Base-by-base conservation (phyloP, 2,329 filamentous ascomycete species). In the Neofusicoccum kwambonambiense region DNA sequence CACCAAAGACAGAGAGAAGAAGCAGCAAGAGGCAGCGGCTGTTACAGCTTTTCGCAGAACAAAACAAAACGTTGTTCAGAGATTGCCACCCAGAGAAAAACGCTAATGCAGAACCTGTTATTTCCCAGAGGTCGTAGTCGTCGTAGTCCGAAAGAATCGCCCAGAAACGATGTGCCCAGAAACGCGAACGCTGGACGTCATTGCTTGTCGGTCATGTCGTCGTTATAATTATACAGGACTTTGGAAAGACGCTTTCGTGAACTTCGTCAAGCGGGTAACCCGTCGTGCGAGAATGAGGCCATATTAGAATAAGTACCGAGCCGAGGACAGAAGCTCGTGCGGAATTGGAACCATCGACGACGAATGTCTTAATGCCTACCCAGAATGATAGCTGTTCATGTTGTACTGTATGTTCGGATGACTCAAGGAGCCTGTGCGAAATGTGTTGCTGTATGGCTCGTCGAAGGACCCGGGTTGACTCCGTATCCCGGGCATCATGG, bases 371-470 rank as follows among this genome's bases (percentile, higher is more conserved):
- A 4, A 37, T 35, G 41, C 22, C 44, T 64, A 64, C 22, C 62
- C 62, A 15, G 49, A 41, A 27, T 64, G 52, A 45, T 19, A 50
- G 34, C 44, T 39, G 22, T 50, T 58, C 51, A 64, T 58, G 44
- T 41, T 57, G 51, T 64, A 64, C 34, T 44, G 45, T 49, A 64
- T 47, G 44, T 64, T 57, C 13, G 62, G 62, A 47, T 64, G 62
- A 2, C 62, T 52, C 31, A 64, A 49, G 8, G 51, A 57, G 13
- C 62, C 62, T 4, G 52, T 64, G 19, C 62, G 51, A 31, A 64
- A 64, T 11, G 41, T 44, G 42, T 42, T 64, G 3, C n/a, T 47
- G 51, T 64, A 64, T 42, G 61, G 49, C 61, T 64, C 61, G 8
- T 64, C 62, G 12, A 41, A 57, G 11, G 44, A 39, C 3, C 51